These are phyloP conservation scores for Plasmopara viticola DNA, from an alignment of 352 stramenopile genomes.

Conservation along the genomic window DNA sequence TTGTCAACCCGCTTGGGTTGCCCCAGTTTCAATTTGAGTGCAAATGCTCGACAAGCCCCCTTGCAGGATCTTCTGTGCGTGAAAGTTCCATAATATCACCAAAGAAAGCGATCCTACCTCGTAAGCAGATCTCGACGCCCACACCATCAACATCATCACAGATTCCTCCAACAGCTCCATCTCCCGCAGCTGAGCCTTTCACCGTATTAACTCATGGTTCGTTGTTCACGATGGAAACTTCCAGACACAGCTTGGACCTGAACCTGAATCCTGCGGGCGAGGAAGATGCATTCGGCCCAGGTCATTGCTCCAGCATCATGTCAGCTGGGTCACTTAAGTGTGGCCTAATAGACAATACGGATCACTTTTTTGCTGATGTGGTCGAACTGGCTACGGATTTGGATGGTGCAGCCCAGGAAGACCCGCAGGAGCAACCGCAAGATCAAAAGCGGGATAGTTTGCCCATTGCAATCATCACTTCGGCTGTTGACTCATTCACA, in stretches of 20 bases:
- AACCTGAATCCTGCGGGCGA: conserved; percentile 28
- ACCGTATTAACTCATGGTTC: conserved; percentile 2
- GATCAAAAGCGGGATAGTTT: conserved; percentile 56
- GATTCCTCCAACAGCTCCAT: conserved; percentile 27
- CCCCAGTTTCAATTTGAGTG: conserved; percentile 73
- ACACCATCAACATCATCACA: conserved; percentile 21
- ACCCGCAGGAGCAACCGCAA: conserved; percentile 24
- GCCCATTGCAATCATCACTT: conserved; percentile 58
- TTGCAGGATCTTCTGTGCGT: conserved; percentile 6
- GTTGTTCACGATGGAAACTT: conserved; percentile 21
- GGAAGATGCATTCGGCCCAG: conserved; percentile 23
- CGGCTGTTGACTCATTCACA: conserved; percentile 65
- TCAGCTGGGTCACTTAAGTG: conserved; percentile 70
- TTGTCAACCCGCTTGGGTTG: conserved; percentile 75
- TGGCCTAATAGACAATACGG: conserved; percentile 58
- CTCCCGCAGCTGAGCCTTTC: conserved; percentile 20
- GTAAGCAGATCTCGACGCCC: conserved; percentile 30
- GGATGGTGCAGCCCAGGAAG: conserved; percentile 6
- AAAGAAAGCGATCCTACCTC: conserved; percentile 35
- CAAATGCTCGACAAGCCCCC: conserved; percentile 38
- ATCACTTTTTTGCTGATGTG: conserved; percentile 56
- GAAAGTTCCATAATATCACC: conserved; percentile 19
- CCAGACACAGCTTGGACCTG: conserved; percentile 25
- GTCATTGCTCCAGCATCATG: conserved; percentile 51
- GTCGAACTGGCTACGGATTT: conserved; percentile 36